These are phyloP conservation scores for Jasminum sambac DNA, from an alignment of 257 asterid genomes.

Conservation along the genomic window DNA sequence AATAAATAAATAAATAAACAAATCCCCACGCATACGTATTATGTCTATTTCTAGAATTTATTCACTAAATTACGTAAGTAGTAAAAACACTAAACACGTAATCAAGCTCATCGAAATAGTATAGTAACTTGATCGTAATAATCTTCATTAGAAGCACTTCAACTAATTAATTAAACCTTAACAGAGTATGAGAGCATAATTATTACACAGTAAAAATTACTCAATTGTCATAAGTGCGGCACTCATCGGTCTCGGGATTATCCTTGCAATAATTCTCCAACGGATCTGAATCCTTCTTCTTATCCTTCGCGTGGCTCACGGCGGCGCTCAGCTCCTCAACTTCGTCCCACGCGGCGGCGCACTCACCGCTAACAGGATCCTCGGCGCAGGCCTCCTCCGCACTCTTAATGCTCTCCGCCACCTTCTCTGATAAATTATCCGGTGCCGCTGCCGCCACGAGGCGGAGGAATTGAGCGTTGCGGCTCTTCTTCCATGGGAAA, in stretches of 20 bases:
- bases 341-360: slow-evolving; percentile 6
- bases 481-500: slow-evolving; percentile 16
- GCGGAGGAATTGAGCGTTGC: neutral
- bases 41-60: too few relatives aligned
- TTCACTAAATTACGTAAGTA: too few relatives aligned
- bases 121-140: too few relatives aligned
- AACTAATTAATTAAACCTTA: neutral
- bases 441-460: slow-evolving; percentile 1
- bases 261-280: slow-evolving; percentile 81
- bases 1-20: too few relatives aligned
- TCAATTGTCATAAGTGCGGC: slow-evolving; percentile 45
- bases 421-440: neutral
- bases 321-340: slow-evolving; percentile 7
- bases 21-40: too few relatives aligned
- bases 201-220: neutral
- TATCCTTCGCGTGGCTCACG: slow-evolving; percentile 35
- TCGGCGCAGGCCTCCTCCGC: slow-evolving; percentile 1
- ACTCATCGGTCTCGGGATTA: slow-evolving; percentile 60
- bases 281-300: slow-evolving; percentile 37
- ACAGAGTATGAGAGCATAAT: neutral
- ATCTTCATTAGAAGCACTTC: neutral
- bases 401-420: neutral
- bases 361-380: neutral
- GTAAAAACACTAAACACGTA: too few relatives aligned
- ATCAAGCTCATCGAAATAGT: too few relatives aligned